These are phyloP conservation scores for Kwoniella newhampshirensis DNA, from an alignment of 768 basidiomycete genomes.

Conservation along the genomic window DNA sequence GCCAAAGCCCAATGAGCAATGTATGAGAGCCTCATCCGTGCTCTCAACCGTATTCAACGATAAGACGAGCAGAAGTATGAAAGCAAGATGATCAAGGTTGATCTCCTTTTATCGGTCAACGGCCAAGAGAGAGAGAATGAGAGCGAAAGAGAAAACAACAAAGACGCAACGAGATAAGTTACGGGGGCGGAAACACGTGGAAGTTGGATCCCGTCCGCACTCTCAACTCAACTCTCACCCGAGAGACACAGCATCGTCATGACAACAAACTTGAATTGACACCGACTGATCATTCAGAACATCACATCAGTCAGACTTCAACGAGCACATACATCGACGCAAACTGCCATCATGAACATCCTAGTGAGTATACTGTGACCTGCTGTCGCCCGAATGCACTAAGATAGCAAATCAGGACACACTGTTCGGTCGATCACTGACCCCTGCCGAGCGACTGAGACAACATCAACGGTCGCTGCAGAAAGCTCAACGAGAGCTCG, in stretches of 20 bases:
- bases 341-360: conserved; percentile 53
- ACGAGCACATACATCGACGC: not conserved
- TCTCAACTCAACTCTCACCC: no score
- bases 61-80: no score
- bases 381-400: not conserved
- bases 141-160: no score
- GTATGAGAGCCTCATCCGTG: conserved; percentile 13
- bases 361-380: conserved; percentile 43
- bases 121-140: no score
- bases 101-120: no score
- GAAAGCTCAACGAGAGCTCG: conserved; percentile 96
- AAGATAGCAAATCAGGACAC: conserved; percentile 66
- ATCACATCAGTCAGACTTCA: no score
- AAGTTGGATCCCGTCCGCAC: no score
- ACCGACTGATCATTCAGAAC: no score
- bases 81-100: not conserved
- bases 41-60: no score
- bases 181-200: not conserved
- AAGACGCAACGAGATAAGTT: no score
- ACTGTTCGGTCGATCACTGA: conserved; percentile 88
- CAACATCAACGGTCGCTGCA: conserved; percentile 94
- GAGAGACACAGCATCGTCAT: no score
- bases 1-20: conserved; percentile 16
- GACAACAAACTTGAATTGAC: no score
- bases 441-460: conserved; percentile 92